Percentiles rank a stretch among this genome's conserved stretches.
phyloP scores from a whole-genome alignment of 805 yeast species.

The Candida koratica region DNA sequence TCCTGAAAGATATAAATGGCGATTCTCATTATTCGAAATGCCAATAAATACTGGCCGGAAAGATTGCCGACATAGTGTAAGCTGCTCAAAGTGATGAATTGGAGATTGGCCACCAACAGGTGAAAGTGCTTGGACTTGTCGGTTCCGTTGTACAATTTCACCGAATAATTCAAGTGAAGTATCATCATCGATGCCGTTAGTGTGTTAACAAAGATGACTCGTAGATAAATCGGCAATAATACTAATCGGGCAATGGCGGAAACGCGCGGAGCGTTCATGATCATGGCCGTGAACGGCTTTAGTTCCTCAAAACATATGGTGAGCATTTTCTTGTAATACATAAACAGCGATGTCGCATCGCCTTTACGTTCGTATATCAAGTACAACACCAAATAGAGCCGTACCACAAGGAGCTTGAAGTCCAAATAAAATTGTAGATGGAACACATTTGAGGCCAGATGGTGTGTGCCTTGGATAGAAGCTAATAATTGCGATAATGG shows the following conservation, averaged over 20 bases:
- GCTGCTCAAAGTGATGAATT: slow-evolving; percentile 3
- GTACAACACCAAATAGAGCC: slow-evolving; percentile 9
- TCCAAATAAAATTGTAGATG: slow-evolving; percentile 1
- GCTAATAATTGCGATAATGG: neutral
- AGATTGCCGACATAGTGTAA: slow-evolving; percentile 7
- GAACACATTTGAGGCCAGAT: slow-evolving; percentile 1
- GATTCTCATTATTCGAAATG: slow-evolving; percentile 12
- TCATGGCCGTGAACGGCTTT: slow-evolving; percentile 18
- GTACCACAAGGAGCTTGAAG: slow-evolving; percentile 5
- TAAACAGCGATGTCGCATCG: slow-evolving; percentile 28
- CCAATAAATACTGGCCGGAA: slow-evolving; percentile 6
- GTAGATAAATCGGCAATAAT: slow-evolving; percentile 6
- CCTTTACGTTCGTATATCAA: slow-evolving; percentile 24
- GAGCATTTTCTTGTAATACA: slow-evolving; percentile 27
- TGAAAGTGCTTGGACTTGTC: slow-evolving; percentile 11
- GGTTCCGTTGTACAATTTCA: slow-evolving; percentile 8
- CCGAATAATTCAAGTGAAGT: slow-evolving; percentile 13
- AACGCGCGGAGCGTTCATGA: neutral
- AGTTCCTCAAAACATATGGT: slow-evolving; percentile 21
- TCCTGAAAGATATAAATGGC: slow-evolving; percentile 9
- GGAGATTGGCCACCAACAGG: slow-evolving; percentile 7
- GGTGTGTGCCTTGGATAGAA: neutral
- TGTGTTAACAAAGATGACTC: slow-evolving; percentile 7
- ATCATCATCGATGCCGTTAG: slow-evolving; percentile 7
- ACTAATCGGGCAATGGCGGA: slow-evolving; percentile 2